These are phyloP conservation scores for Talaromyces borbonicus DNA, from an alignment of 495 filamentous ascomycete species.

Conservation along the genomic window DNA sequence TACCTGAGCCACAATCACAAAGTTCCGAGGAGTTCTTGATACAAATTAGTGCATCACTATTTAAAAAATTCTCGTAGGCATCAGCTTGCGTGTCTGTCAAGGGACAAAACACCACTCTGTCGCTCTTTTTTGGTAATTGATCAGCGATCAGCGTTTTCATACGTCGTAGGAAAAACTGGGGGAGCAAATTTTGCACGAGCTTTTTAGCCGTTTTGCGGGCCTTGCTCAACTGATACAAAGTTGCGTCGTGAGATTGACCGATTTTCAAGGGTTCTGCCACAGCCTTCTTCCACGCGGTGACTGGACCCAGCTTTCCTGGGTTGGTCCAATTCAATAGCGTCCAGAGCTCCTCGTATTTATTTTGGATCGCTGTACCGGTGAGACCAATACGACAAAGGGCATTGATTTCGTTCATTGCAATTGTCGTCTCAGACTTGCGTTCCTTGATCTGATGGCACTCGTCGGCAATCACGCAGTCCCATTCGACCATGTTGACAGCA, in stretches of 20 bases:
- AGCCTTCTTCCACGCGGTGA: slow-evolving; percentile 63
- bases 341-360: slow-evolving; percentile 97
- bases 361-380: slow-evolving; percentile 95
- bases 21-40: slow-evolving; percentile 55
- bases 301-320: slow-evolving; percentile 73
- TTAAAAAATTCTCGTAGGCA: slow-evolving; percentile 75
- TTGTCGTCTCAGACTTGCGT: slow-evolving; percentile 61
- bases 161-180: slow-evolving; percentile 82
- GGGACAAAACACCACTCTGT: slow-evolving; percentile 91
- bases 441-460: slow-evolving; percentile 94
- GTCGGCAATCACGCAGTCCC: slow-evolving; percentile 96
- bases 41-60: slow-evolving; percentile 57
- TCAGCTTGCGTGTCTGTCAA: slow-evolving; percentile 72
- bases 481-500: slow-evolving; percentile 72
- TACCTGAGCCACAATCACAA: slow-evolving; percentile 62
- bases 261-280: slow-evolving; percentile 73
- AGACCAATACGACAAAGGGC: slow-evolving; percentile 87
- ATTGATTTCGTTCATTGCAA: slow-evolving; percentile 86
- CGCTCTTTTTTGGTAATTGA: slow-evolving; percentile 92
- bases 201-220: slow-evolving; percentile 77
- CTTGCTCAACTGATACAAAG: slow-evolving; percentile 65
- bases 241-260: slow-evolving; percentile 93
- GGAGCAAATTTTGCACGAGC: slow-evolving; percentile 79
- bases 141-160: slow-evolving; percentile 90
- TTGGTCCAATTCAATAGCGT: slow-evolving; percentile 95